Base-by-base conservation (phyloP, 2,329 filamentous ascomycete genomes). In the Aspergillus vadensis region DNA sequence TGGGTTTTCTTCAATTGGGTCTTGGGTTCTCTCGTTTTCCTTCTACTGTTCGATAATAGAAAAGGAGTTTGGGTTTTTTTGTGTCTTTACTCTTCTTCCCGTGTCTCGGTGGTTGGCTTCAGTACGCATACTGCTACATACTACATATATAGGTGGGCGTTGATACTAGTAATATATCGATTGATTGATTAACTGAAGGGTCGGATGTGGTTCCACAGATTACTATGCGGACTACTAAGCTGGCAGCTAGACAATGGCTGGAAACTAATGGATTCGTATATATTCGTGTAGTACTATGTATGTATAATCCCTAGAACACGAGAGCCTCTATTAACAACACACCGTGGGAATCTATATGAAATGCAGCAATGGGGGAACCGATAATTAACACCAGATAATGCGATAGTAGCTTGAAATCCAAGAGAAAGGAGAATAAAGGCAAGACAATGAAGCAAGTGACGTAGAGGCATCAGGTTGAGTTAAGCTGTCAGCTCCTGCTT, bases 401-500 rank as follows among this genome's bases (percentile, higher is more conserved):
- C 59, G 49, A 19, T 7, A 21, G 9, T 23, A 19, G 21, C 21
- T 21, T 6, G 41, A 2, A 5, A 44, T 14, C 5, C 19, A 44
- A 14, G 3, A 44, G 2, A 3, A 5, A 14, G 9, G 9, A 14
- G 4, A 44, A 12, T 9, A 21, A 43, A 5, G 19, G 3, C 39
- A 21, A 14, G 9, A 7, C 12, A 5, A 15, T 6, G 17, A 23
- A 15, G 43, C 4, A 38, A 23, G 43, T 14, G 27, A 49, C 32
- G n/a, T 7, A 38, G 27, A 51, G 48, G n/a, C 51, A 32, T 27
- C 41, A 21, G 19, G 17, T 43, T 5, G 39, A 58, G 2, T 59
- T 69, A 71, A 39, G 58, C 70, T 7, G 62, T 55, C 9, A 74
- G 55, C 38, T 67, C 66, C 17, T 68, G 58, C 57, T 69, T 64